phyloP scores from a whole-genome alignment of 2,329 filamentous ascomycete species.

The Xylogone sp. region DNA sequence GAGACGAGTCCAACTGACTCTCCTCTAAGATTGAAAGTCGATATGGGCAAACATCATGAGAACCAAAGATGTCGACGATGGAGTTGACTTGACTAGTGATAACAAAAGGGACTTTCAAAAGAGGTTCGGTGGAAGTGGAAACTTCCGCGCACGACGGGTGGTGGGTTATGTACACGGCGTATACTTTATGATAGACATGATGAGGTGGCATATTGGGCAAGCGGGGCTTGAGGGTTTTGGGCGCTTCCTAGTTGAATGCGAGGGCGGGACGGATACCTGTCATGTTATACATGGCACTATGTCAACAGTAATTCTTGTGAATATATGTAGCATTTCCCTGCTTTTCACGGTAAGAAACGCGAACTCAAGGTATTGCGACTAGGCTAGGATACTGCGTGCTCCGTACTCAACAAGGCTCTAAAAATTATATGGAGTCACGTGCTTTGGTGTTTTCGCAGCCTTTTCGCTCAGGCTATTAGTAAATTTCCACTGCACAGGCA shows the following conservation, averaged over 20 bases:
- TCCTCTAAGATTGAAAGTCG: constrained; percentile 16
- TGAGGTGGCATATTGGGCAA: not conserved
- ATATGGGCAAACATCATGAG: constrained; percentile 10
- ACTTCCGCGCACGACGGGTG: not conserved
- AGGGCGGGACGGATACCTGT: not conserved
- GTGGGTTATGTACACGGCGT: not conserved
- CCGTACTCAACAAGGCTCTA: not conserved
- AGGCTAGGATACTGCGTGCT: too few species aligned
- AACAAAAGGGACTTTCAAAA: not conserved
- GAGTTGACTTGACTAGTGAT: not conserved
- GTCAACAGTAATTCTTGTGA: not conserved
- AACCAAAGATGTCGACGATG: not conserved
- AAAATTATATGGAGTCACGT: not conserved
- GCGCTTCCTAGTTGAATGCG: not conserved
- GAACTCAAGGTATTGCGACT: too few species aligned
- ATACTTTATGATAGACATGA: not conserved
- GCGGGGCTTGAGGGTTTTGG: not conserved
- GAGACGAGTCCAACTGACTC: constrained; percentile 81
- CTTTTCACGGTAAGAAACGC: too few species aligned
- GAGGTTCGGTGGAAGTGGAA: not conserved
- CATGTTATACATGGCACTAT: not conserved
- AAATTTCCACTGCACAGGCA: not conserved
- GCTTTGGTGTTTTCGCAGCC: not conserved
- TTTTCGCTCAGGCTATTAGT: not conserved
- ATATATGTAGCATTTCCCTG: not conserved